Conservation (phyloP, 192 early-diverging fungal species). For the Coemansia sp. region DNA sequence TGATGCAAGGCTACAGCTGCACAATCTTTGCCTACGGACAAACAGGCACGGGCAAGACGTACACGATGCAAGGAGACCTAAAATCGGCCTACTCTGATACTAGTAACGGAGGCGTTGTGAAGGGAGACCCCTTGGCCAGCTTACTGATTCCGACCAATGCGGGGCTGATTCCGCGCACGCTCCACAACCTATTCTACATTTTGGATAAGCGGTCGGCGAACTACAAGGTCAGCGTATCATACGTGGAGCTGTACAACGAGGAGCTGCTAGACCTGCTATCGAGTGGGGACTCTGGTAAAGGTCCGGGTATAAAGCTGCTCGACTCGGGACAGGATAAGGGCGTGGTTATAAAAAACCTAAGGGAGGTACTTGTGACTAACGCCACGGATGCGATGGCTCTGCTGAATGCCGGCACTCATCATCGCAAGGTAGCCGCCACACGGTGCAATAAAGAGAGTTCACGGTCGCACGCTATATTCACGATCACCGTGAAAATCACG, state of each 20-base stretch:
- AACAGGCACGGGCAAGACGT: constrained; percentile 95
- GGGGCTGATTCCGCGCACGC: constrained; percentile 89
- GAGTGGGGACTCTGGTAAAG: not conserved
- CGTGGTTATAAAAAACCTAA: constrained; percentile 78
- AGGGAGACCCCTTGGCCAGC: constrained; percentile 9
- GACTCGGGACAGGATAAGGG: constrained; percentile 70
- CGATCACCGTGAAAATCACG: constrained; percentile 85
- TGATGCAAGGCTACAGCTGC: constrained; percentile 73
- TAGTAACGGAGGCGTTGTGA: not conserved
- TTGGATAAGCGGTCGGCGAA: constrained; percentile 71
- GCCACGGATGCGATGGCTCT: constrained; percentile 73
- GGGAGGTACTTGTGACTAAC: constrained; percentile 74
- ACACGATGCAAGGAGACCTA: constrained; percentile 94
- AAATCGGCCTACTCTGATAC: constrained; percentile 25
- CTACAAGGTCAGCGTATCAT: constrained; percentile 83
- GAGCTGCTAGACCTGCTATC: constrained; percentile 84
- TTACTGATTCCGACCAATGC: constrained; percentile 54
- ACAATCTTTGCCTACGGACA: constrained; percentile 85
- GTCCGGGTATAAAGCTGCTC: constrained; percentile 63
- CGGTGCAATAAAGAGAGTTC: constrained; percentile 90
- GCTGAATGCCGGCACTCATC: constrained; percentile 70
- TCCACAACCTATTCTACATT: constrained; percentile 75
- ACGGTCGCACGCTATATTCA: constrained; percentile 92
- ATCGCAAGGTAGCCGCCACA: constrained; percentile 79
- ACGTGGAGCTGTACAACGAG: constrained; percentile 95